phyloP scores from a whole-genome alignment of 1,284 basidiomycete genomes.

The Afroboletus lepidellus region DNA sequence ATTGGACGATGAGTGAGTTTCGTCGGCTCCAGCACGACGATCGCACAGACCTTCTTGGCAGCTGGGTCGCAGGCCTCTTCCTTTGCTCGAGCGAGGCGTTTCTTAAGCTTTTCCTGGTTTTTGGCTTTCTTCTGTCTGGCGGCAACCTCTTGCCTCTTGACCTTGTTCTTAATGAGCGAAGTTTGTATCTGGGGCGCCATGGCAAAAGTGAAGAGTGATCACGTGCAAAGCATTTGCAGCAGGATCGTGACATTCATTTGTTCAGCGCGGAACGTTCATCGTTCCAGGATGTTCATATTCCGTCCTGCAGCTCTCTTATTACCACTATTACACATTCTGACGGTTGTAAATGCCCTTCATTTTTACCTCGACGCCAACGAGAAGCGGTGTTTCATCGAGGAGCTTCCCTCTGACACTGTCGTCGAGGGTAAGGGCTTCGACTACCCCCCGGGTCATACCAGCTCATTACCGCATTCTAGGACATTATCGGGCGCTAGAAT shows the following conservation, averaged over 20 bases:
- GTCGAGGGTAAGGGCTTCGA: conserved; percentile 75
- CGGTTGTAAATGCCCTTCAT: conserved; percentile 52
- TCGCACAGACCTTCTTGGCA: conserved; percentile 63
- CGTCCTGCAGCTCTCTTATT: conserved; percentile 21
- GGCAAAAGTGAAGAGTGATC: conserved; percentile 2
- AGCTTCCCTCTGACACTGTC: conserved; percentile 94
- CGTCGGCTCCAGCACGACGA: not conserved
- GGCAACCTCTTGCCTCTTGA: conserved; percentile 77
- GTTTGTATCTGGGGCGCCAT: conserved; percentile 64
- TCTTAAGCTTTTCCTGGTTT: conserved; percentile 78
- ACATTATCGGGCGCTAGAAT: conserved; percentile 91
- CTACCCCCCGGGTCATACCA: not conserved
- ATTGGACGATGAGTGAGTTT: not conserved
- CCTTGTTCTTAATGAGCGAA: conserved; percentile 78
- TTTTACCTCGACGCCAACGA: conserved; percentile 93
- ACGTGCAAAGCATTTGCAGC: conserved; percentile 24
- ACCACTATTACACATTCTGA: conserved; percentile 18
- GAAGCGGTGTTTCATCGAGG: conserved; percentile 94
- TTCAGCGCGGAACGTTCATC: not conserved
- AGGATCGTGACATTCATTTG: not conserved
- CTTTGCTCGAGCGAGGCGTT: conserved; percentile 73
- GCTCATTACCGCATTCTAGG: conserved; percentile 48
- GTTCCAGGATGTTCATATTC: conserved; percentile 26
- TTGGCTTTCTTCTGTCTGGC: conserved; percentile 79
- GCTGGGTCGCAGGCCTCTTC: conserved; percentile 68